These are phyloP conservation scores for Dactylellina haptotyla DNA, from an alignment of 2,329 filamentous ascomycete species.

Conservation along the genomic window DNA sequence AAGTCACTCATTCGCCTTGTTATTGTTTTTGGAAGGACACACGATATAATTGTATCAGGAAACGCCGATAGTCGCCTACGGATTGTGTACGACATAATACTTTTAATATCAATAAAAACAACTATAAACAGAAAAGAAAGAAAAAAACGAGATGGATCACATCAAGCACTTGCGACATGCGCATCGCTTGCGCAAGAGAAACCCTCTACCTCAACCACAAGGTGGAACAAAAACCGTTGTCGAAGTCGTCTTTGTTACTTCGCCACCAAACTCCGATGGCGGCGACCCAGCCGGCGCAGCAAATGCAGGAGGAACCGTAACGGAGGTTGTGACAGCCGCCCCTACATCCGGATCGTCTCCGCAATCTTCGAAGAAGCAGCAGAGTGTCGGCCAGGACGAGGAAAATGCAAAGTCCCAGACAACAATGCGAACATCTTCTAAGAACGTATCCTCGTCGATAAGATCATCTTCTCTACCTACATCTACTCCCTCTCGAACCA, in stretches of 20 bases:
- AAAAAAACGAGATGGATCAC: constrained; percentile 32
- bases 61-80: constrained; percentile 14
- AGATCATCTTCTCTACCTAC: constrained; percentile 16
- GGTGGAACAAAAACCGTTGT: constrained; percentile 51
- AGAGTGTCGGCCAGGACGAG: constrained; percentile 10
- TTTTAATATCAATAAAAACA: no score
- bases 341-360: background rate
- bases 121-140: background rate
- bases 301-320: background rate
- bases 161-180: constrained; percentile 50
- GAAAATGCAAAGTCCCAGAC: constrained; percentile 25
- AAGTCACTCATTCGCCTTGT: constrained; percentile 37
- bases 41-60: constrained; percentile 30
- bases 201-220: constrained; percentile 30
- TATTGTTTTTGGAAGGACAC: constrained; percentile 17
- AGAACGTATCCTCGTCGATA: constrained; percentile 15
- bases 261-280: constrained; percentile 27
- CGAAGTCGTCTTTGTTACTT: constrained; percentile 53
- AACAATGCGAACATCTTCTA: constrained; percentile 39
- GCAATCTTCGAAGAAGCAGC: constrained; percentile 22
- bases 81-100: constrained; percentile 34
- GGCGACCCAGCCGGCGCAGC: constrained; percentile 27
- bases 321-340: constrained; percentile 1
- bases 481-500: constrained; percentile 23
- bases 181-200: constrained; percentile 45